Percentiles rank a stretch among this genome's conserved stretches.
Conservation (phyloP, 495 filamentous ascomycete species). For the Aspergillus indologenus region DNA sequence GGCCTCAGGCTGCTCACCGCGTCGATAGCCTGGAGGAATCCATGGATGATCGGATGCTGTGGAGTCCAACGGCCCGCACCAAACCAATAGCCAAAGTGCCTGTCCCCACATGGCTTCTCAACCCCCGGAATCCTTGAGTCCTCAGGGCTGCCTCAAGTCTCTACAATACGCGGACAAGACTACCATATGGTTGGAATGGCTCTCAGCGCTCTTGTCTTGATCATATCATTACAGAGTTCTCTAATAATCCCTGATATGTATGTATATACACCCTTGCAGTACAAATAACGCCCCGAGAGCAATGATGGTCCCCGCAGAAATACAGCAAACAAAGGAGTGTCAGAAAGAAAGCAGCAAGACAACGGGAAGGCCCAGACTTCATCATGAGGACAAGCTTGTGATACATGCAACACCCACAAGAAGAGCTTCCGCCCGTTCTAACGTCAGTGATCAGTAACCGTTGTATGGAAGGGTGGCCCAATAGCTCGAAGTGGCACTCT, state of each 20-base stretch:
- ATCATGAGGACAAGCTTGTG: background rate
- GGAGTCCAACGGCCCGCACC: background rate
- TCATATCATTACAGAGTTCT: too few relatives aligned
- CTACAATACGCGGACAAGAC: too few relatives aligned
- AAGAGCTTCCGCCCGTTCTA: background rate
- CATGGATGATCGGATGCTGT: background rate
- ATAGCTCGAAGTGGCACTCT: conserved; percentile 11
- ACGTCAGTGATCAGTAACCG: conserved; percentile 10
- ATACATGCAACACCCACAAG: background rate
- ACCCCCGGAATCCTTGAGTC: too few relatives aligned
- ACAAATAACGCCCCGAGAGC: background rate
- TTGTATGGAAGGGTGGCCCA: conserved; percentile 19
- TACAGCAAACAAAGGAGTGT: background rate
- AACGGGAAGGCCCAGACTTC: background rate
- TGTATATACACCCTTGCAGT: background rate
- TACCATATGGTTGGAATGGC: too few relatives aligned
- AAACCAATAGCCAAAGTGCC: background rate
- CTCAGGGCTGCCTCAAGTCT: too few relatives aligned
- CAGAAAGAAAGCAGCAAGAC: background rate
- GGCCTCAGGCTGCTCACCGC: conserved; percentile 17
- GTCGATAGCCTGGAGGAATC: too few relatives aligned
- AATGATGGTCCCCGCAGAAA: background rate
- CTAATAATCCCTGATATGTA: background rate
- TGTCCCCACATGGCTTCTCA: background rate
- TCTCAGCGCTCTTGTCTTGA: too few relatives aligned